Evolutionary conservation across 2,329 filamentous ascomycete species (phyloP).

Genomic region (Fulvia fulva): DNA sequence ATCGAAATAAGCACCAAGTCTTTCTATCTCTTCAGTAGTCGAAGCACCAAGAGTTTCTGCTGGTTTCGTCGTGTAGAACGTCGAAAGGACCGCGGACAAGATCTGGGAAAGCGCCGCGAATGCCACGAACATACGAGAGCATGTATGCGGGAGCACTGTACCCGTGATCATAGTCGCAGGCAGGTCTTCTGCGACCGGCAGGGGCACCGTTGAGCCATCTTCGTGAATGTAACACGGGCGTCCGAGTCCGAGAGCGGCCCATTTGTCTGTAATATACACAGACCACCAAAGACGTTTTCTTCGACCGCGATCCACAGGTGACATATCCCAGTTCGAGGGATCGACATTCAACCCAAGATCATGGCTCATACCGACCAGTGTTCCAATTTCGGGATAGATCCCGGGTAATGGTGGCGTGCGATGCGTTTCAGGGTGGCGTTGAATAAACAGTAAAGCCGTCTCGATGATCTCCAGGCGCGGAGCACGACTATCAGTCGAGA

Average conservation of each 20-base stretch:
- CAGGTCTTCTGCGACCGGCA: conserved; percentile 14
- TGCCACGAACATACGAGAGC: conserved; percentile 21
- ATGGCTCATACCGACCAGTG: conserved; percentile 18
- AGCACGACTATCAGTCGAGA: conserved; percentile 16
- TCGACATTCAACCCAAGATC: conserved; percentile 23
- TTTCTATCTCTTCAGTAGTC: conserved; percentile 11
- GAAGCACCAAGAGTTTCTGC: conserved; percentile 8
- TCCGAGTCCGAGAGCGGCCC: conserved; percentile 20
- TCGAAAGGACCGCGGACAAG: conserved; percentile 16
- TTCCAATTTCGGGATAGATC: conserved; percentile 19
- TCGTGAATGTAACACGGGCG: conserved; percentile 21
- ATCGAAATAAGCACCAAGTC: conserved; percentile 16
- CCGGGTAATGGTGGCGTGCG: conserved; percentile 16
- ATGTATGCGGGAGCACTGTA: conserved; percentile 13
- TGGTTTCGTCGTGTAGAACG: conserved; percentile 21
- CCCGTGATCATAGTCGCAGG: conserved; percentile 15
- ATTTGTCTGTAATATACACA: conserved; percentile 20
- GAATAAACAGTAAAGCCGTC: conserved; percentile 17
- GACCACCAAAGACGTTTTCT: conserved; percentile 24
- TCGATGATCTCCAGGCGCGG: conserved; percentile 23
- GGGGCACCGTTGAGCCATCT: conserved; percentile 16
- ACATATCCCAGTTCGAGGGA: conserved; percentile 19
- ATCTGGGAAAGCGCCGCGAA: conserved; percentile 24
- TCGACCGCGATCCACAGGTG: conserved; percentile 12
- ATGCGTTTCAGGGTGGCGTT: conserved; percentile 17